Conservation (phyloP, 345 rosid genomes). For the Citrus medica region DNA sequence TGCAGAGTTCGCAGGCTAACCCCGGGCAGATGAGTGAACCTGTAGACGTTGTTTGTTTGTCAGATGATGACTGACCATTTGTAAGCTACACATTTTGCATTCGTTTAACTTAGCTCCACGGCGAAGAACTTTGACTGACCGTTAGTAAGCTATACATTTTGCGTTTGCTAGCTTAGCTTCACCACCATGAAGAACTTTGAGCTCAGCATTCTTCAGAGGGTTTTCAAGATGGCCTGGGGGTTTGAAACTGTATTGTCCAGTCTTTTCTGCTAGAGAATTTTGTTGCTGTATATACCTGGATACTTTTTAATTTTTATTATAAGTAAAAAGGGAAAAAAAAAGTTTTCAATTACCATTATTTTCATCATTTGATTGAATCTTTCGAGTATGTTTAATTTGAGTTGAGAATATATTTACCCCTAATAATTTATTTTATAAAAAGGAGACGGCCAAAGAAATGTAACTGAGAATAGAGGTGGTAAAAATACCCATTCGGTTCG, state of each 20-base stretch:
- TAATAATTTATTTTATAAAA: too few species aligned
- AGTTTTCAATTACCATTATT: not conserved
- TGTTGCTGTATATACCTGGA: not conserved
- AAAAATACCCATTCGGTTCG: too few species aligned
- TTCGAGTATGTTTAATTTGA: too few species aligned
- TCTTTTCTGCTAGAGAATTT: not conserved
- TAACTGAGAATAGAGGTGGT: not conserved
- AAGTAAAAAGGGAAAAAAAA: not conserved
- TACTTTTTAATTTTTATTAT: not conserved
- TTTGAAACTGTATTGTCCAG: not conserved
- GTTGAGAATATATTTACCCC: too few species aligned
- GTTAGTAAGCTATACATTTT: not conserved
- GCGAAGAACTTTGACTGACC: constrained; percentile 11
- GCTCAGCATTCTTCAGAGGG: not conserved
- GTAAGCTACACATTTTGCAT: not conserved
- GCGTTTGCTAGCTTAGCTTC: not conserved
- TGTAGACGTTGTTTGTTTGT: constrained; percentile 45
- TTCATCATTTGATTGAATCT: not conserved
- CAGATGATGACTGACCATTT: constrained; percentile 53
- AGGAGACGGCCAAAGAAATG: not conserved
- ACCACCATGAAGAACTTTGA: not conserved
- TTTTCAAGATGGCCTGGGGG: not conserved
- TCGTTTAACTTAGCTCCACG: not conserved
- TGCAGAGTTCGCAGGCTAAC: not conserved
- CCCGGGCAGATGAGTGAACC: constrained; percentile 4